Evolutionary conservation across 2,329 filamentous ascomycete genomes (phyloP), one percentile per base, ranked within the genome.

Genomic region (Chrysosporium queenslandicum): DNA sequence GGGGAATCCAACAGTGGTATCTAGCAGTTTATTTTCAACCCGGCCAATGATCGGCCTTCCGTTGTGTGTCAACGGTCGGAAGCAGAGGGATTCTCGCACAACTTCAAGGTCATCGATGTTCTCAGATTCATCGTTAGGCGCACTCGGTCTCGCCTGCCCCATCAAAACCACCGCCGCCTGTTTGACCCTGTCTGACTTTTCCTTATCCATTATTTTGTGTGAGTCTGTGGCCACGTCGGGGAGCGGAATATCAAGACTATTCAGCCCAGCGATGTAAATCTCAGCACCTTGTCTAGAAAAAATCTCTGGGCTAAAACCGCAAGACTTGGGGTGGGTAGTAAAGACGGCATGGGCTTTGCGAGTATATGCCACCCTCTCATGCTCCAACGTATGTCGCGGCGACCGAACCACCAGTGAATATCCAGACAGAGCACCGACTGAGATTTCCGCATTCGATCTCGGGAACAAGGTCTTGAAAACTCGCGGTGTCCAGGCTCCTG

Each of bases 261-360:
- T 90, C 34, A 90, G 64, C 0, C 86, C 86, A 0, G 83, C 83
- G 30, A 91, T 69, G 65, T 87, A 91, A 18, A 91, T 78, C 52
- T 87, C 78, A 0, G 80, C 82, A 7, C 79, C 80, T 3, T 77
- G 61, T 9, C 86, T 74, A 1, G 81, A 80, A 65, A 87, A 88
- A 9, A 86, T 72, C 65, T 90, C 86, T 0, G 85, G 84, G 2
- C 79, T 81, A 66, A 83, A 87, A 0, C 74, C 75, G 2, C 64
- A 68, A 11, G 68, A 68, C 0, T 68, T 60, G 1, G 70, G 70
- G 53, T 80, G 74, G 2, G 77, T 78, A 2, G 81, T 80, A 61
- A 87, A 90, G 2, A 91, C 68, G 1, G 85, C 82, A 64, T 88
- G 82, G 62, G 80, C 85, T 2, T 72, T 70, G 29, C 63, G 63